Conservation (phyloP, 768 basidiomycete species). For the Basidioascus undulatus region DNA sequence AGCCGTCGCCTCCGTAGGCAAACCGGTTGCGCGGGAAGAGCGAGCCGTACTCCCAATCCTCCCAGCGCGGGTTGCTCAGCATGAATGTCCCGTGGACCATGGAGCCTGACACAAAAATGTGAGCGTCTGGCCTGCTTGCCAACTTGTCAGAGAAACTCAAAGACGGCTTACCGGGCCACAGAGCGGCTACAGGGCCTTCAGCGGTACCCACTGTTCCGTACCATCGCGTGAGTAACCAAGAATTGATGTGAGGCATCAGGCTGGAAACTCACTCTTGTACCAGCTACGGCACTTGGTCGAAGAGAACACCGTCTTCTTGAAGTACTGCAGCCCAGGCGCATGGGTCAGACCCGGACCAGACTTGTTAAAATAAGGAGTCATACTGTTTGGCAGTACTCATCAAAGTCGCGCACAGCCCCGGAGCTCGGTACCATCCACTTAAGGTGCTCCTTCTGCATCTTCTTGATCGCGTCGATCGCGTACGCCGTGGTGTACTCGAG, state of each 20-base stretch:
- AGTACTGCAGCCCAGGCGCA: slow-evolving; percentile 25
- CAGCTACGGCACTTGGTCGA: slow-evolving; percentile 13
- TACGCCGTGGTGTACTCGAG: slow-evolving; percentile 36
- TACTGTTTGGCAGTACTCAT: slow-evolving; percentile 21
- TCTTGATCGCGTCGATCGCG: slow-evolving; percentile 29
- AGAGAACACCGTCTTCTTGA: slow-evolving; percentile 30
- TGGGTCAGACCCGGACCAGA: slow-evolving; percentile 1
- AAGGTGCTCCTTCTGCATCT: slow-evolving; percentile 37
- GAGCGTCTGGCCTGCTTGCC: too few relatives aligned
- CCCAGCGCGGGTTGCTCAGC: too few relatives aligned
- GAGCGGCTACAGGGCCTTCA: slow-evolving; percentile 31
- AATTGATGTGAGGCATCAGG: background rate
- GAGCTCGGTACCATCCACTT: slow-evolving; percentile 36
- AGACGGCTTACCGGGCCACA: slow-evolving; percentile 50
- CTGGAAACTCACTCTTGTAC: background rate
- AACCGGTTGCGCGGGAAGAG: too few relatives aligned
- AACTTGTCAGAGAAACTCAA: too few relatives aligned
- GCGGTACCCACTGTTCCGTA: too few relatives aligned
- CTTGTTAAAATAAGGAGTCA: background rate
- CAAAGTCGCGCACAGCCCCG: slow-evolving; percentile 37
- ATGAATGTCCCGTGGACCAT: too few relatives aligned
- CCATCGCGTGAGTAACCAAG: too few relatives aligned
- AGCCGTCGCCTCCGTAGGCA: too few relatives aligned
- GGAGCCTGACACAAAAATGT: too few relatives aligned
- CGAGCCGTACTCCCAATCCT: too few relatives aligned